Base-by-base conservation (phyloP, 768 basidiomycete genomes). In the Russula earlei region DNA sequence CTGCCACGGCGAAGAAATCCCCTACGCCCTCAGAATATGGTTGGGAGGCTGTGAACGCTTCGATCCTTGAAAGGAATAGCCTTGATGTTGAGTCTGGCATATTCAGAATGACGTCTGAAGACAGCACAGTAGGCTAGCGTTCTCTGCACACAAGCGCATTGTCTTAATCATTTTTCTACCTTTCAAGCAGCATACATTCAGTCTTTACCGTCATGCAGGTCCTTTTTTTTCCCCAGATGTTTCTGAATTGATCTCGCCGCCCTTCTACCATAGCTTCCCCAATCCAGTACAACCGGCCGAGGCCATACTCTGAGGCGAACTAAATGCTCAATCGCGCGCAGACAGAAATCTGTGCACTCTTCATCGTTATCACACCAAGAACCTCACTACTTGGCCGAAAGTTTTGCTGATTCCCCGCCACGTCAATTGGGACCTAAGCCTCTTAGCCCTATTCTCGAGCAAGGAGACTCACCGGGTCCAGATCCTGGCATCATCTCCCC, bases 361-460 rank as follows among this genome's bases (percentile, higher is more conserved):
- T 40, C 25, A 9, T 22, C 40, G n/a, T 22, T 11, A 3, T 33
- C 41, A 38, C 47, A 29, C 22, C 33, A 25, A n/a, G 52, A 49
- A 19, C 22, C 33, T n/a, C 24, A 22, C 8, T 12, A 34, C 24
- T 37, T 49, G 12, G 37, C 34, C n/a, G 41, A 42, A 14, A 17
- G 27, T n/a, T 19, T 24, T 49, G 33, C 45, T 20, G 29, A 29
- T 43, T 42, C 43, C 19, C 43, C 37, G 27, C 34, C 45, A 20
- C 49, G 27, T 40, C 48, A 31, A 47, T 1, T 51, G 36, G 24
- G 41, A 29, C 47, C 22, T 6, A 37, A 38, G 17, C 34, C 27
- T 31, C 57, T 58, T 43, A 54, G 46, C 27, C 52, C 57, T 31
- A 58, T 58, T 36, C 52, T 38, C 5, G 57, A 58, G 42, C 57